A percentile compares a stretch with the other conserved stretches of the same genome.
Conservation (phyloP, 768 basidiomycete species). For the Tremella mesenterica region DNA sequence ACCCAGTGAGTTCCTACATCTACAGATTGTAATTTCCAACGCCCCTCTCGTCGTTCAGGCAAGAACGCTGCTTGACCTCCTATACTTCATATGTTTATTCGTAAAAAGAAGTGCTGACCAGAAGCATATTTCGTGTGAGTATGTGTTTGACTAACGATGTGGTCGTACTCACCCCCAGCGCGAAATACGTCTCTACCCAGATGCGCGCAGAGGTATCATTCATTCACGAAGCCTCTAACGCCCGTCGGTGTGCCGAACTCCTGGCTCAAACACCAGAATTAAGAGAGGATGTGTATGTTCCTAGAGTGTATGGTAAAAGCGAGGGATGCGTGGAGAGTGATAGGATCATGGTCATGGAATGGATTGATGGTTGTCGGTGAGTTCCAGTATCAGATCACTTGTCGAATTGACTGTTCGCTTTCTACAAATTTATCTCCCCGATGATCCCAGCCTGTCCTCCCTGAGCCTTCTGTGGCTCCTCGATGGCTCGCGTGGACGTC, state of each 20-base stretch:
- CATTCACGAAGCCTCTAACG: conserved; percentile 66
- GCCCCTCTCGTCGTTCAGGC: too few species aligned
- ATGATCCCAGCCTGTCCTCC: too few species aligned
- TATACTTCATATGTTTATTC: too few species aligned
- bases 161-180: conserved; percentile 39
- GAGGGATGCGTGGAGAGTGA: conserved; percentile 50
- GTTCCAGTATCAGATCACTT: too few species aligned
- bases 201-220: conserved; percentile 79
- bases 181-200: conserved; percentile 58
- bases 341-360: conserved; percentile 53
- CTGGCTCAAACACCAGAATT: conserved; percentile 65
- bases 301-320: conserved; percentile 45
- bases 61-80: too few species aligned
- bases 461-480: too few species aligned
- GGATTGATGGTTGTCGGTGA: conserved; percentile 42
- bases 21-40: too few species aligned
- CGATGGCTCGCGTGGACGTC: too few species aligned
- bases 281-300: conserved; percentile 64
- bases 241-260: conserved; percentile 59
- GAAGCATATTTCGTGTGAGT: conserved; percentile 33
- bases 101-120: conserved; percentile 5
- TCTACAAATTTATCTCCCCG: too few species aligned
- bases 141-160: conserved; percentile 48
- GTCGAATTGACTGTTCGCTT: too few species aligned
- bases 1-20: conserved; percentile 49